Conservation (phyloP, 1,139 yeast genomes). For the Hansenula lynferdii region DNA sequence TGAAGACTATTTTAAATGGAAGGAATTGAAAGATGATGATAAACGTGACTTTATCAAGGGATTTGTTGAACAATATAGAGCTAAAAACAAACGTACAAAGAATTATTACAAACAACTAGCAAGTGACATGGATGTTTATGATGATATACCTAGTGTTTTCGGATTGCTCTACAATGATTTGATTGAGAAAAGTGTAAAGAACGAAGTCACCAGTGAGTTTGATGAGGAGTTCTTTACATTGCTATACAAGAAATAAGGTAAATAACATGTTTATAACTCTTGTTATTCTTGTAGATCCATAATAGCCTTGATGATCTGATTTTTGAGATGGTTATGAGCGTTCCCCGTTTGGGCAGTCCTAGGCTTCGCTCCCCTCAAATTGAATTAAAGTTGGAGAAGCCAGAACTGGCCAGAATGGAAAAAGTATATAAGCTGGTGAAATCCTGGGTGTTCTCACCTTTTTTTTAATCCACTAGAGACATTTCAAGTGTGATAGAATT, state of each 20-base stretch:
- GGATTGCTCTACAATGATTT: constrained; percentile 30
- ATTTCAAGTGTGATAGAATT: too few species aligned
- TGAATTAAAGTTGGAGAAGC: background rate
- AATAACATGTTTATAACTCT: background rate
- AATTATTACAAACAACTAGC: constrained; percentile 27
- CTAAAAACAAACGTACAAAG: constrained; percentile 23
- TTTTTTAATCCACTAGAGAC: too few species aligned
- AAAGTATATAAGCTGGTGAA: background rate
- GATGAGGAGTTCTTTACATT: constrained; percentile 18
- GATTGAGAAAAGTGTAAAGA: constrained; percentile 13
- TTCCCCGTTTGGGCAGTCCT: background rate
- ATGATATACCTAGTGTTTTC: constrained; percentile 29
- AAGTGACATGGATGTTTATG: constrained; percentile 29
- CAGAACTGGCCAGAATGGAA: background rate
- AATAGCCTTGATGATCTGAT: background rate
- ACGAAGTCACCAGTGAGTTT: constrained; percentile 21
- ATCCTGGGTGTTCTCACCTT: too few species aligned
- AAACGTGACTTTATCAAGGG: constrained; percentile 23
- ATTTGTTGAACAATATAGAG: constrained; percentile 22
- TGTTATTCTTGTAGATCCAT: too few species aligned
- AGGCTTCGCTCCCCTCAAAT: background rate
- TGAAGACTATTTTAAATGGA: constrained; percentile 18
- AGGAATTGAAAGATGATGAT: constrained; percentile 18
- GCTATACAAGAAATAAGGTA: constrained; percentile 1
- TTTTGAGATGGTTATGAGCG: background rate